These are phyloP conservation scores for Plenodomus biglobosus DNA, from an alignment of 2,329 filamentous ascomycete species.

Conservation along the genomic window DNA sequence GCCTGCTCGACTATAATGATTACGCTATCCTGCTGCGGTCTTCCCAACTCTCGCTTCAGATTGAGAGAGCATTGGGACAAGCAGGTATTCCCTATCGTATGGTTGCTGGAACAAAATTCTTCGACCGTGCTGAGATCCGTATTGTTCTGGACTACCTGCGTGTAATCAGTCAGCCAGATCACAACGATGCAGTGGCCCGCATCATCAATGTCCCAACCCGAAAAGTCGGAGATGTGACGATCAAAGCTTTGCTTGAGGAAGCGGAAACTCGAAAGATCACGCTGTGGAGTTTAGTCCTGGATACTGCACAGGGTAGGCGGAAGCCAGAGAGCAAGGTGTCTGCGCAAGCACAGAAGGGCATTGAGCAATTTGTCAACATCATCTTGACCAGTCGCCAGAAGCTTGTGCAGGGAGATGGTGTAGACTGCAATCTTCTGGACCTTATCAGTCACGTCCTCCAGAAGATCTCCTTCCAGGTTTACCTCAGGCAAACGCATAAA, in stretches of 20 bases:
- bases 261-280: constrained; percentile 69
- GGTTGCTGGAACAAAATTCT: constrained; percentile 89
- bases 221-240: constrained; percentile 76
- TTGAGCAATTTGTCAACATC: constrained; percentile 61
- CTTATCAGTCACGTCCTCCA: constrained; percentile 61
- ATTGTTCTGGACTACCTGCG: constrained; percentile 84
- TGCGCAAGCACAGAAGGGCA: constrained; percentile 57
- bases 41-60: constrained; percentile 77
- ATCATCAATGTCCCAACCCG: constrained; percentile 84
- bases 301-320: constrained; percentile 55
- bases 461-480: constrained; percentile 72
- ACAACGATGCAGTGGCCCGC: constrained; percentile 81
- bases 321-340: constrained; percentile 58
- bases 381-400: constrained; percentile 61
- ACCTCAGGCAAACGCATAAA: constrained; percentile 68
- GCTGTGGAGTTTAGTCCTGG: constrained; percentile 74
- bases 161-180: constrained; percentile 78
- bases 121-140: constrained; percentile 87
- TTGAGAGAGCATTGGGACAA: constrained; percentile 79
- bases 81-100: constrained; percentile 85
- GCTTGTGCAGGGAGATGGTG: constrained; percentile 49
- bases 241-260: constrained; percentile 73
- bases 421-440: constrained; percentile 45
- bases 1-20: constrained; percentile 72
- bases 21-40: constrained; percentile 87